Conservation (phyloP, 129 eudicot species). For the Helianthus tuberosus region DNA sequence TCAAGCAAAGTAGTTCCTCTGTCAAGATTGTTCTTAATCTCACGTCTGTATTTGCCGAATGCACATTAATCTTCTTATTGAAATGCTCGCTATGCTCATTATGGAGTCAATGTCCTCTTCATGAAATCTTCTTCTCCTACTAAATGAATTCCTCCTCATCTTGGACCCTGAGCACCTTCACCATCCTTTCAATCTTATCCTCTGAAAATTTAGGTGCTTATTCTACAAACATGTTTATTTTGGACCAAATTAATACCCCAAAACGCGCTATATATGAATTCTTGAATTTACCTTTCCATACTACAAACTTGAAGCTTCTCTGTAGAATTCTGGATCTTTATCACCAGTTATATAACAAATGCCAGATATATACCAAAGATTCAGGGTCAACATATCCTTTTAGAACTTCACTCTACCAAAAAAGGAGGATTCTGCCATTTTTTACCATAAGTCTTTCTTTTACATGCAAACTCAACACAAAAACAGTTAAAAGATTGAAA, state of each 20-base stretch:
- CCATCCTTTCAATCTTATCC: too few species aligned
- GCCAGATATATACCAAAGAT: constrained; percentile 1
- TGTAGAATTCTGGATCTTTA: constrained; percentile 85
- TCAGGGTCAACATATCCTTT: constrained; percentile 1
- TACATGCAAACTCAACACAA: constrained; percentile 25
- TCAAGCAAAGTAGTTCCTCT: too few species aligned
- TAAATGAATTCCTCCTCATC: too few species aligned
- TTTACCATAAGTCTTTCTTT: constrained; percentile 7
- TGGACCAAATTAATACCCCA: not conserved
- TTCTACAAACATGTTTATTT: not conserved
- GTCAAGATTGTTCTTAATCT: too few species aligned
- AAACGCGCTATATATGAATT: not conserved
- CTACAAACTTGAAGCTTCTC: constrained; percentile 96
- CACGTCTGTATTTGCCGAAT: too few species aligned
- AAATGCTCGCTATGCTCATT: too few species aligned
- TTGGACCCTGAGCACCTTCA: too few species aligned
- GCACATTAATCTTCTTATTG: too few species aligned
- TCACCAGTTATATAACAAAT: not conserved
- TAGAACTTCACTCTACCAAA: constrained; percentile 20
- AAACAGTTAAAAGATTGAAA: constrained; percentile 21
- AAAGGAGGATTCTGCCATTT: constrained; percentile 12
- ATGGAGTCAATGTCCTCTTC: too few species aligned
- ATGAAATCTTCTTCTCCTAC: too few species aligned
- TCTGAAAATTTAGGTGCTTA: constrained; percentile 78
- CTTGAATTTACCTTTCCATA: constrained; percentile 73